Evolutionary conservation across 2,329 filamentous ascomycete species (phyloP).

Genomic region (Epichloe aotearoae): DNA sequence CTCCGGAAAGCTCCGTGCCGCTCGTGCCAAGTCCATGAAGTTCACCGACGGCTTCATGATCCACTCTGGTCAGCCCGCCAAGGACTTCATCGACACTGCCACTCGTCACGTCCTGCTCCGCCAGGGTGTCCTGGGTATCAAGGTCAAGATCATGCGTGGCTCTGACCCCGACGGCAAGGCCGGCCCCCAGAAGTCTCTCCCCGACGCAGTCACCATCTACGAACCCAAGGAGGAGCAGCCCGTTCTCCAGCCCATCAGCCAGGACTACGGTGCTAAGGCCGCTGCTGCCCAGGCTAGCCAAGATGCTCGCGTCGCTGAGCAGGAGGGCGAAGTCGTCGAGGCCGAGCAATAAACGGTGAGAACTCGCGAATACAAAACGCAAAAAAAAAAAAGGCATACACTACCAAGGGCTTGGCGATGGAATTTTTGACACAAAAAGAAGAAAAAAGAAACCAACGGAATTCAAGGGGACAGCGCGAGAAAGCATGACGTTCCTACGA

Average conservation of each 20-base stretch:
- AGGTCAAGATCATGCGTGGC: constrained; percentile 99
- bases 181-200: constrained; percentile 91
- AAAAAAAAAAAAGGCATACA: not conserved
- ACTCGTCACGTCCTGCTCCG: constrained; percentile 99
- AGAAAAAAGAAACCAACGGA: constrained; percentile 1
- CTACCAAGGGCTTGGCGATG: constrained; percentile 10
- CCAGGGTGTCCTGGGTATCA: constrained; percentile 99
- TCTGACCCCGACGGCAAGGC: constrained; percentile 99
- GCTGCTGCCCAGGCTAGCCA: constrained; percentile 55
- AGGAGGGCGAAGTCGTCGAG: constrained; percentile 41
- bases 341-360: constrained; percentile 25
- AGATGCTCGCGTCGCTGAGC: constrained; percentile 44
- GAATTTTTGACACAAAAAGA: constrained; percentile 9
- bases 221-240: constrained; percentile 99
- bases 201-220: constrained; percentile 98
- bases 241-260: constrained; percentile 87
- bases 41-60: constrained; percentile 99
- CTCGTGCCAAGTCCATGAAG: constrained; percentile 99
- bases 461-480: not conserved
- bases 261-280: constrained; percentile 97
- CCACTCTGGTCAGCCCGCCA: constrained; percentile 98
- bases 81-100: constrained; percentile 98
- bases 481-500: not conserved
- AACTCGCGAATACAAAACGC: not conserved
- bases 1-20: constrained; percentile 96